Evolutionary conservation across 2,329 filamentous ascomycete genomes (phyloP), one percentile per base, ranked within the genome.

Genomic region (Trichoderma afroharzianum): DNA sequence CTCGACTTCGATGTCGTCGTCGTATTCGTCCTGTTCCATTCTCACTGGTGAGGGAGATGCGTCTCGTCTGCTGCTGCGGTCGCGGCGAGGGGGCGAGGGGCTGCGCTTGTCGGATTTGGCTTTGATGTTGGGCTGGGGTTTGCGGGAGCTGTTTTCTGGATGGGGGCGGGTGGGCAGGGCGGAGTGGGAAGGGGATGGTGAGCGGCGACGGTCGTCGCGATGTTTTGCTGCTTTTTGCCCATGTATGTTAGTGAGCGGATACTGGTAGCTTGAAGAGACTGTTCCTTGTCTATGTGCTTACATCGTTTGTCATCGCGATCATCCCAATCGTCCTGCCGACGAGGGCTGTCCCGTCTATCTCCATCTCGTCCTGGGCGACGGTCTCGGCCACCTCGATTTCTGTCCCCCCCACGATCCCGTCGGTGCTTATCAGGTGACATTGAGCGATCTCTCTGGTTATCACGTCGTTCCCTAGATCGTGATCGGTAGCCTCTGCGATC

Each of bases 331-430:
- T 77, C 76, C 50, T 77, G 68, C 24, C 76, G 73, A 33, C 77
- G 75, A 59, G 81, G 81, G 63, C 79, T 80, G 43, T 83, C 82
- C 59, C 81, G 77, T 32, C 59, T 55, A 32, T 39, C 47, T 28
- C 47, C 47, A 36, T 80, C 77, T 73, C 67, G 75, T 71, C 64
- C 75, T 69, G 39, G 71, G 6, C 75, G 77, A n/a, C 79, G 76
- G 32, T 81, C 77, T 66, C 78, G 74, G 26, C 70, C 72, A 47
- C 75, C 79, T 43, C 81, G 77, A 64, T 80, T 77, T 58, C 79
- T 74, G 63, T 81, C 79, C 9, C 79, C 78, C 21, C 85, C 83
- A 69, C 83, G 78, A 74, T 79, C 82, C 75, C 77, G 80, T 75
- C 81, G 80, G 75, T 80, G 74, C 15, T 77, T 76, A 59, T 79